Conservation (phyloP, 2,329 filamentous ascomycete species). For the Talaromyces sp. region DNA sequence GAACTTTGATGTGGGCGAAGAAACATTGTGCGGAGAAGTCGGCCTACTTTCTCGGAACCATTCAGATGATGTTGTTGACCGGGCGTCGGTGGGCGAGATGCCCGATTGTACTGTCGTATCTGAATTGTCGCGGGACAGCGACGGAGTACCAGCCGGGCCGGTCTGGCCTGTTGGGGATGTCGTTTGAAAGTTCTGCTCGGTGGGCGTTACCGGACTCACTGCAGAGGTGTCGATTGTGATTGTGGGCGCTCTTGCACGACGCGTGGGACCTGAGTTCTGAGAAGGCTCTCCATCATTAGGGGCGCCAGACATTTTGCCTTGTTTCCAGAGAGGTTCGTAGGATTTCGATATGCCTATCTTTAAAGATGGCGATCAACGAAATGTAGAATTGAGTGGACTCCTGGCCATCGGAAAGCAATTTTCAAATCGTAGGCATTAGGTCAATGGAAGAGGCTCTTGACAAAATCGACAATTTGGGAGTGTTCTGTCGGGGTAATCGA, state of each 20-base stretch:
- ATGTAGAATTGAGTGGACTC: neutral
- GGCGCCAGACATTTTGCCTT: constrained; percentile 33
- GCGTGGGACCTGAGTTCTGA: constrained; percentile 34
- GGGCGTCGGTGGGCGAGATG: constrained; percentile 51
- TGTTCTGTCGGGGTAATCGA: neutral
- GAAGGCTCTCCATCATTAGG: constrained; percentile 30
- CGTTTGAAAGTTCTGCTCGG: constrained; percentile 25
- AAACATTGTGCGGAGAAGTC: constrained; percentile 67
- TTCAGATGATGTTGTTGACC: constrained; percentile 58
- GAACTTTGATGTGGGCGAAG: constrained; percentile 58
- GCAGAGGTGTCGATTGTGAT: constrained; percentile 60
- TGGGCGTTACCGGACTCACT: constrained; percentile 38
- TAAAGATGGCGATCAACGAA: neutral
- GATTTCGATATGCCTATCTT: neutral
- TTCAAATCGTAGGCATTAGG: neutral
- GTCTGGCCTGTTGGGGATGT: constrained; percentile 32
- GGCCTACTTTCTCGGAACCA: constrained; percentile 59
- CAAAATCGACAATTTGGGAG: neutral
- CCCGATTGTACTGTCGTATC: constrained; percentile 33
- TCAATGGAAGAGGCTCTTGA: neutral
- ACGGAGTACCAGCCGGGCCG: constrained; percentile 36
- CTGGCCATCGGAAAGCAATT: neutral
- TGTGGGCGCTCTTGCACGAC: constrained; percentile 51
- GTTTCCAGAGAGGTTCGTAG: neutral
- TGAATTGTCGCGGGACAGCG: constrained; percentile 28